Base-by-base conservation (phyloP, 1,284 basidiomycete species). In the Cutaneotrichosporon cyanovorans region DNA sequence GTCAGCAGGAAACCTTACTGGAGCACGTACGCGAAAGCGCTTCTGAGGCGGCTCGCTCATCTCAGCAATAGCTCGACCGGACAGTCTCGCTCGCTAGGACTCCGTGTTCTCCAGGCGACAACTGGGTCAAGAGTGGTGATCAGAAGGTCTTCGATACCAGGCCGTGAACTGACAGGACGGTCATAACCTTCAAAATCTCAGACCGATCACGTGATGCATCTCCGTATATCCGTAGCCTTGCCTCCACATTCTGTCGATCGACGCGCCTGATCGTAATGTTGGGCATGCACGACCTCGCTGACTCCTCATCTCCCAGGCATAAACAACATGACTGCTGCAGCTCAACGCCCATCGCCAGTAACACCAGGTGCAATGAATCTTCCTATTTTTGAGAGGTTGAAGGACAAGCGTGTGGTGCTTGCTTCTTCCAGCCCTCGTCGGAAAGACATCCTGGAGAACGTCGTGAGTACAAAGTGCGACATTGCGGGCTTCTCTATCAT, bases 371-470 rank as follows among this genome's bases (percentile, higher is more conserved):
- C 85, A 8, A 78, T 89, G 36, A 74, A 76, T 45, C 77, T 81
- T 18, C 87, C 81, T 7, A 79, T 78, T n/a, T 76, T 87, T 42
- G 74, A 81, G 54, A 84, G 81, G 62, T 78, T 93, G 0, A 70
- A 74, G 38, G 80, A 80, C 25, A 88, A 71, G 48, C 77, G 84
- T 5, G 77, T 93, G 46, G 75, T 93, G 2, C 77, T 96, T 2
- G 90, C 91, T 0, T 92, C 88, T 3, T 81, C 81, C 38, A 90
- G 86, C 57, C 85, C 89, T 1, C 77, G 91, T 48, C 76, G 93
- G 56, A 82, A 80, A 64, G 87, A 92, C 52, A 87, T 96, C 55
- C 79, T 97, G 34, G 77, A 78, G 48, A 83, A 77, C 45, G 80
- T 82, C 69, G 88, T 90, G 71, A 68, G 80, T 78, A n/a, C 55